Conservation (phyloP, 345 rosid genomes). For the Aquilaria malaccensis region DNA sequence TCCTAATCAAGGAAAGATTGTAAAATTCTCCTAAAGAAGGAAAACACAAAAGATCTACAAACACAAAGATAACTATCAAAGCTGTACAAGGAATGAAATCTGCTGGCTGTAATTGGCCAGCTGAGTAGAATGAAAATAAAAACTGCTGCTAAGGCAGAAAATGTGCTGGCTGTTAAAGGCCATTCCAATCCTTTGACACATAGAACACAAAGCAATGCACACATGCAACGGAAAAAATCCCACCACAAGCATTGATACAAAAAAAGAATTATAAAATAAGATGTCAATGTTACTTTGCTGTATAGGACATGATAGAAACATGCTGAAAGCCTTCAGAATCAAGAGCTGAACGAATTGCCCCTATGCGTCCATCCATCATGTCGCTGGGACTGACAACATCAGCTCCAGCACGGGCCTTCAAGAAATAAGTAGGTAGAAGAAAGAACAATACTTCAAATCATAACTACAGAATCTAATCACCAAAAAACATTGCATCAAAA, state of each 20-base stretch:
- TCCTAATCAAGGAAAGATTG: too few relatives aligned
- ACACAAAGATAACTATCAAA: too few relatives aligned
- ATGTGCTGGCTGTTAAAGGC: too few relatives aligned
- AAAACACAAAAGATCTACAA: too few relatives aligned
- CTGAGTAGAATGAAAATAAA: too few relatives aligned
- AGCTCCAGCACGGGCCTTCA: conserved; percentile 82
- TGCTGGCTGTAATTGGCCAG: too few relatives aligned
- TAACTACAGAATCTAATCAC: background rate
- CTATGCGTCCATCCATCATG: conserved; percentile 98
- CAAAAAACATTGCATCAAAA: background rate
- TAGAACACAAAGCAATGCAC: too few relatives aligned
- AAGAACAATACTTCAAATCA: conserved; percentile 2
- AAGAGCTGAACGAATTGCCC: conserved; percentile 80
- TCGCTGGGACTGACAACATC: conserved; percentile 99
- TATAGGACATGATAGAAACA: conserved; percentile 96
- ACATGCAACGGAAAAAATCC: too few relatives aligned
- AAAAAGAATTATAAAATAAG: background rate
- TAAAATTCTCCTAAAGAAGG: too few relatives aligned
- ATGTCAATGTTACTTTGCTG: conserved; percentile 60
- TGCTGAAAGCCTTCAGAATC: conserved; percentile 89
- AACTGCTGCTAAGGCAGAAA: too few relatives aligned
- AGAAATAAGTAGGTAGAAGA: conserved; percentile 12
- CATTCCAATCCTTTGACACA: too few relatives aligned
- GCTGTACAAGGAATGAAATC: too few relatives aligned
- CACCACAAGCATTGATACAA: background rate